phyloP scores from a whole-genome alignment of 2,329 filamentous ascomycete species.

The Colletotrichum lupini region DNA sequence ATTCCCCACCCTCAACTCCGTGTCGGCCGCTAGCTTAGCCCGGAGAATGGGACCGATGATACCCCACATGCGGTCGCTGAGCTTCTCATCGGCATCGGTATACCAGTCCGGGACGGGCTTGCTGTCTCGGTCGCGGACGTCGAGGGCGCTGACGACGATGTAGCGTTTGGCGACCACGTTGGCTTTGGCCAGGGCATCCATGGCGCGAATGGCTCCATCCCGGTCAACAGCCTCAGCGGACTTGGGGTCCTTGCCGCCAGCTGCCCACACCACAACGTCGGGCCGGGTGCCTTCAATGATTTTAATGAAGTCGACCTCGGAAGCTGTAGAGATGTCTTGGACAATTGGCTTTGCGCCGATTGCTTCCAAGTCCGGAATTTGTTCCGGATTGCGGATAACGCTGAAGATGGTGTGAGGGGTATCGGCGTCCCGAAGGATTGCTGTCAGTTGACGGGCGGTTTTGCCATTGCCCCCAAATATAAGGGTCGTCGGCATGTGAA shows the following conservation, averaged over 20 bases:
- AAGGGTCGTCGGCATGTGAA: constrained; percentile 39
- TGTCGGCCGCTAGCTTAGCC: constrained; percentile 56
- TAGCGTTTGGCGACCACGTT: constrained; percentile 52
- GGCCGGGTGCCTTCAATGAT: constrained; percentile 48
- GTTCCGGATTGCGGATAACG: constrained; percentile 45
- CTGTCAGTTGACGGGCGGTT: constrained; percentile 39
- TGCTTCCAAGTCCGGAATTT: constrained; percentile 46
- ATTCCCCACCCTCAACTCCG: constrained; percentile 50
- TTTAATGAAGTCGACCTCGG: constrained; percentile 48
- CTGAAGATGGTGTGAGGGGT: constrained; percentile 40
- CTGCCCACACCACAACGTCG: constrained; percentile 46
- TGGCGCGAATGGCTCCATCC: constrained; percentile 56
- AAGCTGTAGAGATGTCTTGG: constrained; percentile 52
- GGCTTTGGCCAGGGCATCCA: constrained; percentile 54
- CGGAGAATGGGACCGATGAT: constrained; percentile 52
- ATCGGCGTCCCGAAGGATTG: constrained; percentile 32
- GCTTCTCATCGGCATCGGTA: constrained; percentile 47
- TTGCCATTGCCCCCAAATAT: constrained; percentile 43
- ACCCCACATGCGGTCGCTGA: constrained; percentile 50
- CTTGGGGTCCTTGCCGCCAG: constrained; percentile 46
- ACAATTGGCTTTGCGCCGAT: constrained; percentile 55
- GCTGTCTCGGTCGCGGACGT: constrained; percentile 52
- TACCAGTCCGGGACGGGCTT: constrained; percentile 55
- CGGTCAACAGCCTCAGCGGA: constrained; percentile 56
- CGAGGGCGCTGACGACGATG: constrained; percentile 56